phyloP scores from a whole-genome alignment of 768 basidiomycete species.

The Lactarius hatsudake region DNA sequence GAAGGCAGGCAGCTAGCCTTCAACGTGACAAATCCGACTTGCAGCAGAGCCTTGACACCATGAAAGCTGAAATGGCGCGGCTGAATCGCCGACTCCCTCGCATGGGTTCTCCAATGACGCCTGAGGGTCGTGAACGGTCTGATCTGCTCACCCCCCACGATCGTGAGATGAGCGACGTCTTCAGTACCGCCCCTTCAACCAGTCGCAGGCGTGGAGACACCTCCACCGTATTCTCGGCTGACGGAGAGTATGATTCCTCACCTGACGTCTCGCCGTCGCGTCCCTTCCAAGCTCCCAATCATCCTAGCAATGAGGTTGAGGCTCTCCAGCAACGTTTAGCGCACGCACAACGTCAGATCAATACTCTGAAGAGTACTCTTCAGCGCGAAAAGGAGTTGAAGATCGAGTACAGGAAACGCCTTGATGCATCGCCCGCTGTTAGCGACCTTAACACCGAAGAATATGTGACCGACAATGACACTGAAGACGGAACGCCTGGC shows the following conservation, averaged over 20 bases:
- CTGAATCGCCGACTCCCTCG: constrained; percentile 59
- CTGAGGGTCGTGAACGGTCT: constrained; percentile 42
- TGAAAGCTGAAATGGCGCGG: constrained; percentile 70
- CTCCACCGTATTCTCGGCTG: constrained; percentile 45
- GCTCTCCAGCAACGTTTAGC: constrained; percentile 76
- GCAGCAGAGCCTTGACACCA: constrained; percentile 70
- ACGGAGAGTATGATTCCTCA: constrained; percentile 46
- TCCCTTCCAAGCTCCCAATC: constrained; percentile 68
- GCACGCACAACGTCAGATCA: constrained; percentile 84
- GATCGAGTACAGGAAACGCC: constrained; percentile 56
- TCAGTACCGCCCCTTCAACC: constrained; percentile 56
- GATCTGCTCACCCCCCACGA: constrained; percentile 52
- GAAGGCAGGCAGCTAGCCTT: constrained; percentile 82
- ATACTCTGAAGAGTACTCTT: constrained; percentile 73
- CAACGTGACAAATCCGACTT: constrained; percentile 92
- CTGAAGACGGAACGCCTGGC: constrained; percentile 28
- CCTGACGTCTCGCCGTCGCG: constrained; percentile 62
- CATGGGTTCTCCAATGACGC: constrained; percentile 74
- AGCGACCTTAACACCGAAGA: constrained; percentile 44
- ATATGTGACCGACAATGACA: constrained; percentile 48
- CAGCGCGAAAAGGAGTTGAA: constrained; percentile 82
- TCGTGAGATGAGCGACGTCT: constrained; percentile 62
- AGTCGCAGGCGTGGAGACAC: constrained; percentile 57
- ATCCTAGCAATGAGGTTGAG: constrained; percentile 79
- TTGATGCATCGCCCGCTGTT: constrained; percentile 45